Evolutionary conservation across 371 early-diverging fungal species (phyloP).

Genomic region (Mucor plumbeus): DNA sequence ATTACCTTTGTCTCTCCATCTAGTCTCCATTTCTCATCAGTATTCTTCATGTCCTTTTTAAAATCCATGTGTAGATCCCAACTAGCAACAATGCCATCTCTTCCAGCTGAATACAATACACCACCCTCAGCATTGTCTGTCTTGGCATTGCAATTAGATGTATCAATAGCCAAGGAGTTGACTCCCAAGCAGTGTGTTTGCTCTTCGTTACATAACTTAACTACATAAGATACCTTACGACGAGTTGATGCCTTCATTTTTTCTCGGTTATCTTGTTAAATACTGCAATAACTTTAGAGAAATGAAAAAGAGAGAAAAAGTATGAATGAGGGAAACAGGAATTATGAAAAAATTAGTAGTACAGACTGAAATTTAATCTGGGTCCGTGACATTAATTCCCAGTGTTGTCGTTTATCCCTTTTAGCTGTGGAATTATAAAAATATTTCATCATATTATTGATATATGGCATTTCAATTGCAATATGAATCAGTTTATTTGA

Average conservation of each 20-base stretch:
- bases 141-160: constrained; percentile 22
- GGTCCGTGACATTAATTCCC: no score
- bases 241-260: constrained; percentile 51
- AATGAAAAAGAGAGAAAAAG: not conserved
- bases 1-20: constrained; percentile 19
- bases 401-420: not conserved
- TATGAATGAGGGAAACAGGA: not conserved
- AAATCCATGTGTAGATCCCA: constrained; percentile 78
- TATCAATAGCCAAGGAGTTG: constrained; percentile 77
- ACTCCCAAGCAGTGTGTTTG: constrained; percentile 75
- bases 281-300: not conserved
- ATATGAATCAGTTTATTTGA: no score
- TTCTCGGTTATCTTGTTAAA: not conserved
- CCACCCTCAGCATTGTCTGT: constrained; percentile 50
- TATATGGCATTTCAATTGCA: no score
- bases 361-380: constrained; percentile 9
- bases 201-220: constrained; percentile 54
- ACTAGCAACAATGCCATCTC: constrained; percentile 87
- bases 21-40: constrained; percentile 19
- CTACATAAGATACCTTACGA: constrained; percentile 65
- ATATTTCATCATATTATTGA: not conserved
- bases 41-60: constrained; percentile 13
- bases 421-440: not conserved
- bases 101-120: constrained; percentile 87
- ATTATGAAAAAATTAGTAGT: not conserved